phyloP scores from a whole-genome alignment of 1,139 yeast species.

The Candida smagusa region DNA sequence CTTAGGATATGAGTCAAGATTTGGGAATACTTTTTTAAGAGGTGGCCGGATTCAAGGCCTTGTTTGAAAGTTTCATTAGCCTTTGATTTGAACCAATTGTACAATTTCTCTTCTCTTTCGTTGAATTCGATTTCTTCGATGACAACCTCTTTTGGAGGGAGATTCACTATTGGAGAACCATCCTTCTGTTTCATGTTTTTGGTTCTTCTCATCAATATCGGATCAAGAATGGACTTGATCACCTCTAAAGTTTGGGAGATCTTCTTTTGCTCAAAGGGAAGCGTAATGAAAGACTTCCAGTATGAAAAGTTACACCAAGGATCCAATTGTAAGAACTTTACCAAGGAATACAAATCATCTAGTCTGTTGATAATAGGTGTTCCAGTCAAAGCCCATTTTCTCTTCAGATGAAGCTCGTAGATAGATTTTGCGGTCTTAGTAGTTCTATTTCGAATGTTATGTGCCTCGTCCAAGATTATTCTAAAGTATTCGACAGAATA shows the following conservation, averaged over 20 bases:
- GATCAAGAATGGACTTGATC: slow-evolving; percentile 81
- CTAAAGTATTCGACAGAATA: slow-evolving; percentile 76
- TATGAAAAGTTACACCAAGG: slow-evolving; percentile 89
- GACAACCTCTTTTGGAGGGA: slow-evolving; percentile 73
- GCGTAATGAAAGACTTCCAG: slow-evolving; percentile 86
- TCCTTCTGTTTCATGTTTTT: slow-evolving; percentile 75
- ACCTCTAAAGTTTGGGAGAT: slow-evolving; percentile 74
- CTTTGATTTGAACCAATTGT: slow-evolving; percentile 64
- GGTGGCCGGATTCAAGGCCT: slow-evolving; percentile 62
- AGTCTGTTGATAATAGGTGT: slow-evolving; percentile 89
- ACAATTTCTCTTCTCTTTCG: slow-evolving; percentile 62
- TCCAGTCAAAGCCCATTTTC: slow-evolving; percentile 90
- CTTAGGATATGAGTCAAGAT: slow-evolving; percentile 82
- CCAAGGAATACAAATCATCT: slow-evolving; percentile 80
- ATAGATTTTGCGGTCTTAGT: slow-evolving; percentile 83
- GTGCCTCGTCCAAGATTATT: slow-evolving; percentile 88
- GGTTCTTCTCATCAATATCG: slow-evolving; percentile 79
- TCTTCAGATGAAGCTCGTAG: slow-evolving; percentile 56
- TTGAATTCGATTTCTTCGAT: slow-evolving; percentile 68
- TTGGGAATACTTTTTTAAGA: slow-evolving; percentile 72
- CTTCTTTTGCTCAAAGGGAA: slow-evolving; percentile 75
- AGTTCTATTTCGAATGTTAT: slow-evolving; percentile 75
- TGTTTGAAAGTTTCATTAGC: slow-evolving; percentile 69
- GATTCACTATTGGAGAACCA: slow-evolving; percentile 71
- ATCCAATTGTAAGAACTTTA: slow-evolving; percentile 70